Base-by-base conservation (phyloP, 805 yeast genomes). In the Cyberlindnera meyerae region DNA sequence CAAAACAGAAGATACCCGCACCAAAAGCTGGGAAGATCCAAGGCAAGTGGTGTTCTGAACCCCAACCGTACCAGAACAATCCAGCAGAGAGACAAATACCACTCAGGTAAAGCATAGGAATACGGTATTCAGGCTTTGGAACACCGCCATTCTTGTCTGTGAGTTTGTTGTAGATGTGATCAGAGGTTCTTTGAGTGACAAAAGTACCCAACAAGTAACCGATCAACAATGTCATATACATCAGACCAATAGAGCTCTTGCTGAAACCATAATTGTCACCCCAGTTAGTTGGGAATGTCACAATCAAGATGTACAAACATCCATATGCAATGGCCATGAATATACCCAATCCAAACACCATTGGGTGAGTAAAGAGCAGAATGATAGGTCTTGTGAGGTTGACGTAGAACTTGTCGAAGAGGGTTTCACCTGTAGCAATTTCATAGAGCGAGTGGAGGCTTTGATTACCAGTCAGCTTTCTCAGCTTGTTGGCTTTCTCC, bases 11-110 rank as follows among this genome's bases (percentile, higher is more conserved):
- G 17, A 82, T 60, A 4, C 63, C 71, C 13, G 77, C 66, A 3
- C 88, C 89, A 21, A 80, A 61, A 21, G 65, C 61, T 0, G 85
- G 82, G 66, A 78, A 73, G 27, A 80, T 67, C 80, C 82, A 81
- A 35, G 67, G 75, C 29, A 75, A 51, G 27, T 66, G 55, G 22
- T 70, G 62, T 49, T 77, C 62, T 2, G 82, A 79, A 24, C 79
- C 70, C 88, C 87, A 81, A 12, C 87, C 88, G 49, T 75, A 79
- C 76, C 84, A 76, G 42, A 81, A 61, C 28, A 80, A 60, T 0
- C 86, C 87, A 11, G 67, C 63, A 0, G 86, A 79, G 44, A 76
- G 66, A 13, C 70, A 50, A 24, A 79, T 44, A 1, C 82, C 77
- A 14, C 72, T 62, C 12, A 63, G 55, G 43, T 75, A 62, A 27